A percentile compares a stretch with the other conserved stretches of the same genome.
Evolutionary conservation across 768 basidiomycete genomes (phyloP).

Genomic region (Termitomyces eurrhizus): DNA sequence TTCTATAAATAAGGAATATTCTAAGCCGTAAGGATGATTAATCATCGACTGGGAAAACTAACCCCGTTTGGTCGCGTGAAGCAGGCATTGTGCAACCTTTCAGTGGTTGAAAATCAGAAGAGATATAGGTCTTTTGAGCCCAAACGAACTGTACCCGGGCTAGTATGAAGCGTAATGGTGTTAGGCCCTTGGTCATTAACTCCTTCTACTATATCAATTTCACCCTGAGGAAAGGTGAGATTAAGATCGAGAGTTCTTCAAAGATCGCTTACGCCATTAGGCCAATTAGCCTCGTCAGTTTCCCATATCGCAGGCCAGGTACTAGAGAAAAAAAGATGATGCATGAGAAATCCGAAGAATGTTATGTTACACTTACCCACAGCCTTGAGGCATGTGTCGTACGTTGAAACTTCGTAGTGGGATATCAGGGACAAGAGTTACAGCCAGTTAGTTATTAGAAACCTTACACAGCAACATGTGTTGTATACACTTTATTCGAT

Average conservation of each 20-base stretch:
- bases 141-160: conserved; percentile 16
- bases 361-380: conserved; percentile 30
- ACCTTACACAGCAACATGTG: conserved; percentile 51
- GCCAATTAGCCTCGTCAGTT: conserved; percentile 37
- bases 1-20: conserved; percentile 15
- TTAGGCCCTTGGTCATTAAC: conserved; percentile 36
- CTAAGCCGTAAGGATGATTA: background rate
- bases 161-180: conserved; percentile 33
- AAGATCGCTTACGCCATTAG: conserved; percentile 21
- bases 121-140: background rate
- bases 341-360: background rate
- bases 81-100: conserved; percentile 40
- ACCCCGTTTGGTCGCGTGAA: conserved; percentile 42
- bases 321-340: conserved; percentile 7
- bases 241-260: background rate
- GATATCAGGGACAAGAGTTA: background rate
- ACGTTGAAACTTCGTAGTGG: conserved; percentile 28
- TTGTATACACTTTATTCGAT: conserved; percentile 46
- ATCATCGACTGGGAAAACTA: conserved; percentile 3
- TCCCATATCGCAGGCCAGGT: conserved; percentile 44
- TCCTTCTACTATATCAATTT: conserved; percentile 39
- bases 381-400: conserved; percentile 53
- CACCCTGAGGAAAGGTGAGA: conserved; percentile 20
- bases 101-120: background rate
- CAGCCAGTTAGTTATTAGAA: background rate